Conservation (phyloP, 2,329 filamentous ascomycete genomes). For the Albifimbria verrucaria region DNA sequence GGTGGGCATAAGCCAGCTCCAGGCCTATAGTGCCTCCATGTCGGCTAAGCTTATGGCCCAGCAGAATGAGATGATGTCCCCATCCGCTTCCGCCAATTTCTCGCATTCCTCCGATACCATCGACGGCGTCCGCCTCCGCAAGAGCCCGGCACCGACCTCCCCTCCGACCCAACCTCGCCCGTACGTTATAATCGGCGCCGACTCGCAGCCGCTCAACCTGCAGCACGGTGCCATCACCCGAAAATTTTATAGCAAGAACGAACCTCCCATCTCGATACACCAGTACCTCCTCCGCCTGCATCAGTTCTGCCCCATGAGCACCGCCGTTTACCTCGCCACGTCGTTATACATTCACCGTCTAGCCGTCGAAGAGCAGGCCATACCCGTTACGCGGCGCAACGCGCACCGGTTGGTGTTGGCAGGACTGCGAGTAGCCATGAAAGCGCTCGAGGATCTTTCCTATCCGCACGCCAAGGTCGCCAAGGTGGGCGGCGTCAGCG, state of each 20-base stretch:
- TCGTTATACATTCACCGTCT: constrained; percentile 84
- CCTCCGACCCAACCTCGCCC: constrained; percentile 35
- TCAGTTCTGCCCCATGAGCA: constrained; percentile 88
- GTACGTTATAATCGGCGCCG: constrained; percentile 62
- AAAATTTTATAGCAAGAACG: constrained; percentile 88
- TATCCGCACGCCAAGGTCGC: constrained; percentile 83
- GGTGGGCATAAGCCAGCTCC: constrained; percentile 15
- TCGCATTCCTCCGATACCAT: constrained; percentile 31
- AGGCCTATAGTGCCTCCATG: constrained; percentile 23
- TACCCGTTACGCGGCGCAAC: constrained; percentile 79
- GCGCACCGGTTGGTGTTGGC: constrained; percentile 84
- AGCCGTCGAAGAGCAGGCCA: constrained; percentile 70
- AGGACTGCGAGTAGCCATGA: constrained; percentile 83
- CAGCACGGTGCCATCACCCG: constrained; percentile 85
- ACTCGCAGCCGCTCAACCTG: constrained; percentile 68
- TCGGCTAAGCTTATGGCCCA: constrained; percentile 21
- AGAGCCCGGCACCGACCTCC: constrained; percentile 26
- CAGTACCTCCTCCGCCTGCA: constrained; percentile 87
- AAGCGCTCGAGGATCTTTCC: constrained; percentile 87
- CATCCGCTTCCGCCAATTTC: background rate
- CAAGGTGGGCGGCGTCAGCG: constrained; percentile 83
- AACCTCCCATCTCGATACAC: constrained; percentile 77
- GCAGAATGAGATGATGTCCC: constrained; percentile 12
- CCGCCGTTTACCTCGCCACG: constrained; percentile 87
- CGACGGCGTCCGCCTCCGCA: constrained; percentile 53